phyloP scores from a whole-genome alignment of 2,329 filamentous ascomycete species.

The Xylariaceae sp. region DNA sequence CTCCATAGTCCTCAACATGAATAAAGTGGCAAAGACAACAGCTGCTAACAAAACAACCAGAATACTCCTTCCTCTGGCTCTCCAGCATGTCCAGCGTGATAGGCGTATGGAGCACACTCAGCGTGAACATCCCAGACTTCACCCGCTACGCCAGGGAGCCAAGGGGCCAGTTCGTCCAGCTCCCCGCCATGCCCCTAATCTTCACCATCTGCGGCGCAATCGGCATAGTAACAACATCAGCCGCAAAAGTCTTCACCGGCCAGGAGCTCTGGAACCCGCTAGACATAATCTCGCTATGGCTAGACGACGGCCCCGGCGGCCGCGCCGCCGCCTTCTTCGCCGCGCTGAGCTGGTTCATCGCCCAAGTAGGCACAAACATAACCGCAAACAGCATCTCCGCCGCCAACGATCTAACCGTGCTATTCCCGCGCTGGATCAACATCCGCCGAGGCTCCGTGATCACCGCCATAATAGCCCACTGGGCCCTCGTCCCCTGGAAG shows the following conservation, averaged over 20 bases:
- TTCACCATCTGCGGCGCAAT: constrained; percentile 47
- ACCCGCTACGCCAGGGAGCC: constrained; percentile 38
- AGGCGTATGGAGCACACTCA: constrained; percentile 41
- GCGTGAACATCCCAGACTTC: constrained; percentile 54
- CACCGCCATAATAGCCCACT: constrained; percentile 50
- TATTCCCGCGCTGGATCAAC: constrained; percentile 52
- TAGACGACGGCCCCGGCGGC: constrained; percentile 40
- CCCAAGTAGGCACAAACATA: constrained; percentile 53
- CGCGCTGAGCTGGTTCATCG: constrained; percentile 50
- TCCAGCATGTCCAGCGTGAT: constrained; percentile 45
- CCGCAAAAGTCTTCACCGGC: constrained; percentile 50
- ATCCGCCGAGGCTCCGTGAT: constrained; percentile 54
- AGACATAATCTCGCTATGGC: constrained; percentile 44
- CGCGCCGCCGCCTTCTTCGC: constrained; percentile 43
- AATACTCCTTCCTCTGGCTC: constrained; percentile 51
- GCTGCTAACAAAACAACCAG: constrained; percentile 10
- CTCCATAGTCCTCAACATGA: background rate
- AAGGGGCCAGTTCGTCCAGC: constrained; percentile 40
- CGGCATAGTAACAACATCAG: constrained; percentile 56
- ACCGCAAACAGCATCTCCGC: constrained; percentile 52
- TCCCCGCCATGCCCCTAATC: constrained; percentile 44
- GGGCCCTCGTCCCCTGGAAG: constrained; percentile 62
- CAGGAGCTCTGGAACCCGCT: constrained; percentile 48
- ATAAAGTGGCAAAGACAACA: background rate
- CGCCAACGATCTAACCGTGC: constrained; percentile 54